These are phyloP conservation scores for Wickerhamomyces bisporus DNA, from an alignment of 805 yeast genomes.

Conservation along the genomic window DNA sequence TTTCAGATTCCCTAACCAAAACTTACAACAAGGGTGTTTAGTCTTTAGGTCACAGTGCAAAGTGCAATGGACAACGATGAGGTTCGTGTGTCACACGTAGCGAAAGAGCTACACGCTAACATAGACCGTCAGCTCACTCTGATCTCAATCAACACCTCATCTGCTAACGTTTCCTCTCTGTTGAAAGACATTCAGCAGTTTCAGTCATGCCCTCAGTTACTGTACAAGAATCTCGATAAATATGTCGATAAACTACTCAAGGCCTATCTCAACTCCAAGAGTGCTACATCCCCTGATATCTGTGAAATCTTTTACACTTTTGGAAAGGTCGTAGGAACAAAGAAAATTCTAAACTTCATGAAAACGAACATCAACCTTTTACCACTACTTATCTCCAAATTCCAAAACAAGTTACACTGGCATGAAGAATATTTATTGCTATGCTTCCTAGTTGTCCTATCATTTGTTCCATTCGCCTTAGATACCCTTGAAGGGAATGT, in stretches of 20 bases:
- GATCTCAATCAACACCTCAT: not conserved
- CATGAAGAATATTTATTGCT: conserved; percentile 44
- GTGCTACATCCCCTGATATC: not conserved
- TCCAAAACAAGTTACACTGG: conserved; percentile 33
- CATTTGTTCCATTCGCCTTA: conserved; percentile 71
- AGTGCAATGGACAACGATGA: conserved; percentile 14
- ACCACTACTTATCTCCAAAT: conserved; percentile 27
- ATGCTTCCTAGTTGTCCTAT: conserved; percentile 68
- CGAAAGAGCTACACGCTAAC: conserved; percentile 6
- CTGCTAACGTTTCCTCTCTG: conserved; percentile 5
- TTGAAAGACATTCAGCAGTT: conserved; percentile 38
- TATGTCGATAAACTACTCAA: conserved; percentile 29
- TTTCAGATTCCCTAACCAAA: no score
- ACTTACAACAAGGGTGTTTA: no score
- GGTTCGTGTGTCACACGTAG: conserved; percentile 14
- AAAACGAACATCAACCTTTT: conserved; percentile 54
- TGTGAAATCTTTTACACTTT: conserved; percentile 48
- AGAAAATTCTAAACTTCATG: conserved; percentile 52
- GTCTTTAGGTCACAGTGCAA: no score
- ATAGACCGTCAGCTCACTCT: conserved; percentile 8
- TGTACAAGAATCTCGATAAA: conserved; percentile 36
- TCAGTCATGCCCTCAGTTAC: conserved; percentile 47
- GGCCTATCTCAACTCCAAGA: conserved; percentile 18
- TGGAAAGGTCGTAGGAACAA: conserved; percentile 62
- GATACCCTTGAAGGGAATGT: conserved; percentile 28